Evolutionary conservation across 495 filamentous ascomycete genomes (phyloP).

Genomic region (Talaromyces stipitatus): DNA sequence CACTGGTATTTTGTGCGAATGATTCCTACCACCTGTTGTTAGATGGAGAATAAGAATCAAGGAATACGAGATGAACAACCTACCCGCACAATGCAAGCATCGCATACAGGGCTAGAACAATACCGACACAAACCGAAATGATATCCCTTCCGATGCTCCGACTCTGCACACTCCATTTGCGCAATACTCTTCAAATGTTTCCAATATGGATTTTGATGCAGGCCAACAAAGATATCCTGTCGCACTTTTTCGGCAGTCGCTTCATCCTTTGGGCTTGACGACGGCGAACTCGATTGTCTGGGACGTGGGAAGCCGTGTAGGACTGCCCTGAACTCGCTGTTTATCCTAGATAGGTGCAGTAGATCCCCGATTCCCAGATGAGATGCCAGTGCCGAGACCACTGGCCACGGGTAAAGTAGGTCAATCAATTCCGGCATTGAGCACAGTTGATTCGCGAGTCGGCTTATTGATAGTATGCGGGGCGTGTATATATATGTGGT

Average conservation of each 20-base stretch:
- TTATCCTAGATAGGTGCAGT: slow-evolving; percentile 14
- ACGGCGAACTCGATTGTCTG: not conserved
- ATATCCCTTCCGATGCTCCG: slow-evolving; percentile 11
- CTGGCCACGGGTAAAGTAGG: slow-evolving; percentile 13
- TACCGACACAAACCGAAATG: slow-evolving; percentile 12
- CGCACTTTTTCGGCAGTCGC: not conserved
- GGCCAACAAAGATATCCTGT: slow-evolving; percentile 9
- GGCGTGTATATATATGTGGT: not conserved
- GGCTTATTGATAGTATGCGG: not conserved
- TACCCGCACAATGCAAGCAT: slow-evolving; percentile 18
- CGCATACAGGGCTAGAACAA: slow-evolving; percentile 21
- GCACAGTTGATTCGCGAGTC: not conserved
- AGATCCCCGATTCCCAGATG: slow-evolving; percentile 14
- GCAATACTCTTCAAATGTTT: slow-evolving; percentile 13
- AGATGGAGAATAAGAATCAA: not conserved
- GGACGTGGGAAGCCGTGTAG: slow-evolving; percentile 16
- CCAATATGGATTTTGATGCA: slow-evolving; percentile 15
- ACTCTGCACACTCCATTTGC: slow-evolving; percentile 11
- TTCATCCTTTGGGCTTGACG: not conserved
- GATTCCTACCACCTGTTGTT: not conserved
- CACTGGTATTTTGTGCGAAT: slow-evolving; percentile 2
- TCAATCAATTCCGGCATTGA: slow-evolving; percentile 13
- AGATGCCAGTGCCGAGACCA: slow-evolving; percentile 10
- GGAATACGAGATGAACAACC: not conserved
- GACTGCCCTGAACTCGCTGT: slow-evolving; percentile 10